Evolutionary conservation across 1,284 basidiomycete species (phyloP).

Genomic region (Nidula niveotomentosa): DNA sequence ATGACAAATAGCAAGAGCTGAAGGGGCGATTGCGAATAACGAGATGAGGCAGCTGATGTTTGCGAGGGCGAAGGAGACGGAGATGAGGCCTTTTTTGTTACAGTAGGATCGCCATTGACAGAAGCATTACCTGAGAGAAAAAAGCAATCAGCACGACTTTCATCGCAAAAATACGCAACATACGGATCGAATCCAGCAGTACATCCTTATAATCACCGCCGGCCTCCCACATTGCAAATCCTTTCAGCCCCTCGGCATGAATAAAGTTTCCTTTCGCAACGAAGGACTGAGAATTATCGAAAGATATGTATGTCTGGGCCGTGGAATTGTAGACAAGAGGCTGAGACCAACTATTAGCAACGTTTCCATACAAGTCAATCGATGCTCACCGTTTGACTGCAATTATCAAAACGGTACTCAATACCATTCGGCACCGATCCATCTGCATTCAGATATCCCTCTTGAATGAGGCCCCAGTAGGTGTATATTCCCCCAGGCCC

Average conservation of each 20-base stretch:
- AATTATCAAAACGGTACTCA: slow-evolving; percentile 54
- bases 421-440: slow-evolving; percentile 52
- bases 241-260: slow-evolving; percentile 45
- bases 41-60: neutral
- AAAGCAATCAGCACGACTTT: neutral
- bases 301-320: slow-evolving; percentile 56
- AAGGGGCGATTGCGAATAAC: neutral
- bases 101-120: neutral
- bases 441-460: slow-evolving; percentile 50
- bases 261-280: slow-evolving; percentile 62
- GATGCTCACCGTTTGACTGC: slow-evolving; percentile 64
- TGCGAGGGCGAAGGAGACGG: neutral
- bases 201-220: slow-evolving; percentile 59
- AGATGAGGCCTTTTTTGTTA: neutral
- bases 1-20: too few species aligned
- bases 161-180: slow-evolving; percentile 8
- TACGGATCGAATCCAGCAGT: slow-evolving; percentile 54
- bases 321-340: slow-evolving; percentile 62
- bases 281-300: slow-evolving; percentile 59
- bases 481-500: slow-evolving; percentile 50
- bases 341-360: slow-evolving; percentile 28
- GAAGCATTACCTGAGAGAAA: slow-evolving; percentile 1
- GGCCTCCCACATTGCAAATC: slow-evolving; percentile 67
- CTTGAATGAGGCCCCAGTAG: slow-evolving; percentile 59
- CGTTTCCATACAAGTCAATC: slow-evolving; percentile 1